Conservation (phyloP, 768 basidiomycete genomes). For the Clavulina sp. region DNA sequence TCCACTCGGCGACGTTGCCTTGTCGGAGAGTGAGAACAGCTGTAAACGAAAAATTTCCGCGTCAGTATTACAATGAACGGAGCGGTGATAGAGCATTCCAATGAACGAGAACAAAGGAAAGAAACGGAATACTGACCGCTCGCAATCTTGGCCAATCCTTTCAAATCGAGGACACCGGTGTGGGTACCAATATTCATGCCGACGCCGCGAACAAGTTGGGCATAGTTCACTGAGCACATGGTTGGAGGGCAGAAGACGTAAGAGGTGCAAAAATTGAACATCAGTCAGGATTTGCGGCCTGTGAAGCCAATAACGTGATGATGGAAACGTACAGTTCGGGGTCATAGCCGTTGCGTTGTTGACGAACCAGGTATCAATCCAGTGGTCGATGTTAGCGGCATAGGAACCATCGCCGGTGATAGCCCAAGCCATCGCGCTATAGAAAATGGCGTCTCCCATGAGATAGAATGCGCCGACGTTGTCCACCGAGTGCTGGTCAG, state of each 20-base stretch:
- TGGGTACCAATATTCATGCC: constrained; percentile 14
- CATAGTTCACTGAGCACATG: constrained; percentile 32
- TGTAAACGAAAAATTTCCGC: neutral
- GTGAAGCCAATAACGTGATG: neutral
- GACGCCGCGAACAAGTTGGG: constrained; percentile 26
- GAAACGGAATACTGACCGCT: neutral
- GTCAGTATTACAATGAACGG: neutral
- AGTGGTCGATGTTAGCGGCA: constrained; percentile 27
- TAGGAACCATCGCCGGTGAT: constrained; percentile 27
- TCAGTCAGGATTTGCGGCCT: neutral
- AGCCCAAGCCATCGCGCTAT: constrained; percentile 40
- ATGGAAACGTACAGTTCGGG: constrained; percentile 18
- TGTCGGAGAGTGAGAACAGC: constrained; percentile 14
- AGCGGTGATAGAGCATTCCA: constrained; percentile 5
- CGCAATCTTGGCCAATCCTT: constrained; percentile 12
- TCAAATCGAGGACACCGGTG: constrained; percentile 17
- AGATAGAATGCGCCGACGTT: constrained; percentile 36
- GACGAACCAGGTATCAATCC: constrained; percentile 44
- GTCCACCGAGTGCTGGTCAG: constrained; percentile 39
- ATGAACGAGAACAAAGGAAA: neutral
- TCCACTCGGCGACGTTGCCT: constrained; percentile 11
- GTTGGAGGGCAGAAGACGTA: neutral
- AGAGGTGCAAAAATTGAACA: neutral
- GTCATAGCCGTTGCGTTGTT: constrained; percentile 40
- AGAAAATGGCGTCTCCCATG: constrained; percentile 41